A percentile compares a stretch with the other conserved stretches of the same genome.
Evolutionary conservation across 495 filamentous ascomycete species (phyloP).

Genomic region (Pseudevernia furfuracea): DNA sequence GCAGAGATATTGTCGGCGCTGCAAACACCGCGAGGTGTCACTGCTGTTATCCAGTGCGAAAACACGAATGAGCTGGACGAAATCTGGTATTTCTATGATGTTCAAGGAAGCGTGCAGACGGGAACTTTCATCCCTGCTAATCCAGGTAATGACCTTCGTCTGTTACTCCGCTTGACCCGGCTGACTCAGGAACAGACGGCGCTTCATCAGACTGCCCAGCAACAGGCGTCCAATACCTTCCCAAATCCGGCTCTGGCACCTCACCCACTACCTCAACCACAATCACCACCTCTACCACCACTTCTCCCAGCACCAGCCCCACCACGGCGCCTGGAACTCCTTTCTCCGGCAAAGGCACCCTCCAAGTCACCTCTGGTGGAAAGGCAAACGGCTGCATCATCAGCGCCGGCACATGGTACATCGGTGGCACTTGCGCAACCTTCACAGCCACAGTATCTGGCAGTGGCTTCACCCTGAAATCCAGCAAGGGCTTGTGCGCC

Average conservation of each 20-base stretch:
- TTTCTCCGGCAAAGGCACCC: slow-evolving; percentile 50
- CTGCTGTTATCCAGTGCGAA: slow-evolving; percentile 62
- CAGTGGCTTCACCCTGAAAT: slow-evolving; percentile 50
- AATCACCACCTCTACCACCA: slow-evolving; percentile 31
- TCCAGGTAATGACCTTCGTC: slow-evolving; percentile 37
- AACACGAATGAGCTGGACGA: slow-evolving; percentile 55
- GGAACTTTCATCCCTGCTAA: slow-evolving; percentile 62
- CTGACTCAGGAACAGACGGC: slow-evolving; percentile 40
- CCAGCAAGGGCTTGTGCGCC: slow-evolving; percentile 52
- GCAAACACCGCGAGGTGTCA: slow-evolving; percentile 52
- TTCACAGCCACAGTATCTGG: slow-evolving; percentile 48
- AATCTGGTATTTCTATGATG: slow-evolving; percentile 80
- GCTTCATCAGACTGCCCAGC: slow-evolving; percentile 54
- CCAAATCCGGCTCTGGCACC: slow-evolving; percentile 42
- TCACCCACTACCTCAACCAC: slow-evolving; percentile 31
- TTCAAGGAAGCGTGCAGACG: slow-evolving; percentile 66
- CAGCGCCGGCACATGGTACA: slow-evolving; percentile 61
- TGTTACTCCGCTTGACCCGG: neutral
- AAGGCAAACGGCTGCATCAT: slow-evolving; percentile 60
- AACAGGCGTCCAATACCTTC: slow-evolving; percentile 57
- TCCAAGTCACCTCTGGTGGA: slow-evolving; percentile 49
- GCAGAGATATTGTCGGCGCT: slow-evolving; percentile 57
- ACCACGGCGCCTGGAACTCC: slow-evolving; percentile 39
- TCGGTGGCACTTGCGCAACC: slow-evolving; percentile 60
- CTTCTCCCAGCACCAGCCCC: slow-evolving; percentile 30